Evolutionary conservation across 768 basidiomycete species (phyloP).

Genomic region (Rhodotorula babjevae): DNA sequence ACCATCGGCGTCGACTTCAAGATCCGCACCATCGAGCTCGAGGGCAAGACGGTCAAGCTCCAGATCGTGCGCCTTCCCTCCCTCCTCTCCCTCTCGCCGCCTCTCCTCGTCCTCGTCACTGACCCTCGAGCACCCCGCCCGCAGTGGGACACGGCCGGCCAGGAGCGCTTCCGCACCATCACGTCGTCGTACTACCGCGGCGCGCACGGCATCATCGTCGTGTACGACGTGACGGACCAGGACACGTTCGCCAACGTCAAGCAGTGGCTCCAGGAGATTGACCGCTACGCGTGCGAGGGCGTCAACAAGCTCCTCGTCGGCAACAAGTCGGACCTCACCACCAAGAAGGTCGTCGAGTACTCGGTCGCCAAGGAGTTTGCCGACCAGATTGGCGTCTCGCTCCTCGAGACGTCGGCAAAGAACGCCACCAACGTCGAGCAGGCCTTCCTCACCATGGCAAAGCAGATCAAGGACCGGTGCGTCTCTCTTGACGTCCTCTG

Average conservation of each 20-base stretch:
- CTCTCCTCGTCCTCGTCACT: too few species aligned
- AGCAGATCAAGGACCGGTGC: constrained; percentile 44
- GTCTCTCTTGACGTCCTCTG: not conserved
- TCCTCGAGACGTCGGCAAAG: constrained; percentile 98
- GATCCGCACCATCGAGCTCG: constrained; percentile 96
- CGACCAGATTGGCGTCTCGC: constrained; percentile 81
- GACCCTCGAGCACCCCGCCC: constrained; percentile 49
- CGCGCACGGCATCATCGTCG: constrained; percentile 97
- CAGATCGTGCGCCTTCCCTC: constrained; percentile 67
- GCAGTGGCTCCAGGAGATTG: constrained; percentile 53
- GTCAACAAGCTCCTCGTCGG: constrained; percentile 99
- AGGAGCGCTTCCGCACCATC: constrained; percentile 97
- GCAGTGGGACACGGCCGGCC: constrained; percentile 99
- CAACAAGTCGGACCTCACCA: constrained; percentile 90
- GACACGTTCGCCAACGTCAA: constrained; percentile 70
- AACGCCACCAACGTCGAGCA: constrained; percentile 96
- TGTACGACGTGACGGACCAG: constrained; percentile 88
- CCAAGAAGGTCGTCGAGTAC: constrained; percentile 66
- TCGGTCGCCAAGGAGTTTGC: constrained; percentile 63
- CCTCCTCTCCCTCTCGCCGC: not conserved
- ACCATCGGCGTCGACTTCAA: constrained; percentile 99
- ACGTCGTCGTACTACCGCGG: constrained; percentile 99
- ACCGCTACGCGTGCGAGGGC: constrained; percentile 82
- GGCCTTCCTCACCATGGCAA: constrained; percentile 93
- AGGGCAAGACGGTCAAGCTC: constrained; percentile 93